Base-by-base conservation (phyloP, 176 grass and related monocot species). In the Pharus latifolius region DNA sequence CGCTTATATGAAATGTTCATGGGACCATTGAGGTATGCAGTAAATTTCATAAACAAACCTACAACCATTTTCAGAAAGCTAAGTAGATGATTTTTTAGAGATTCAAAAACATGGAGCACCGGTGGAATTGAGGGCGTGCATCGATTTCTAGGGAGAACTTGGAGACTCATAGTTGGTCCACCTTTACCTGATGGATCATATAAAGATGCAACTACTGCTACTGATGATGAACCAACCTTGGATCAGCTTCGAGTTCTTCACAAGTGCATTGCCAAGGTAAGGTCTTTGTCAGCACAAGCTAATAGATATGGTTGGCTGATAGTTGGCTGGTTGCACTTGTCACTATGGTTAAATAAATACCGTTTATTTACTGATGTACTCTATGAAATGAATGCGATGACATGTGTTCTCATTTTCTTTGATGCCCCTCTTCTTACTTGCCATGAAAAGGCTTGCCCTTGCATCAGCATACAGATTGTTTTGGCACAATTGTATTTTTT, bases 1-100 rank as follows among this genome's bases (percentile, higher is more conserved):
- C 86, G 94, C 17, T 80, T 97, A 64, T 97, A 97, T 42, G 93
- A 97, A 88, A 97, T 97, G 93, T 97, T 97, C 78, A 97, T 97
- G 93, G 93, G 93, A 43, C 93, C 93, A 67, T 84, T 97, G 72
- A 97, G 93, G 92, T 96, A 76, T 64, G 72, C 55, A 76, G 29
- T 9, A 28, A 28, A 38, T 74, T 70, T 29, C 33, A 10, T 20
- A 60, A 49, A 75, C 69, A 53, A 62, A 69, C 6, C 10, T 68
- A 33, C 4, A 50, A 50, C 12, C 63, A 2, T 43, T 77, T 75
- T 42, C 10, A n/a, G 23, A 11, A 78, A 73, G 46, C 19, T 70
- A 49, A 87, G n/a, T 5, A 30, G 19, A 53, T 52, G 45, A 78
- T 82, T 60, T 61, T 62, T 45, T 17, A 97, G 93, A 76, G 93